A percentile compares a stretch with the other conserved stretches of the same genome.
Conservation (phyloP, 139 green algal species). For the Yamagishiella unicocca region DNA sequence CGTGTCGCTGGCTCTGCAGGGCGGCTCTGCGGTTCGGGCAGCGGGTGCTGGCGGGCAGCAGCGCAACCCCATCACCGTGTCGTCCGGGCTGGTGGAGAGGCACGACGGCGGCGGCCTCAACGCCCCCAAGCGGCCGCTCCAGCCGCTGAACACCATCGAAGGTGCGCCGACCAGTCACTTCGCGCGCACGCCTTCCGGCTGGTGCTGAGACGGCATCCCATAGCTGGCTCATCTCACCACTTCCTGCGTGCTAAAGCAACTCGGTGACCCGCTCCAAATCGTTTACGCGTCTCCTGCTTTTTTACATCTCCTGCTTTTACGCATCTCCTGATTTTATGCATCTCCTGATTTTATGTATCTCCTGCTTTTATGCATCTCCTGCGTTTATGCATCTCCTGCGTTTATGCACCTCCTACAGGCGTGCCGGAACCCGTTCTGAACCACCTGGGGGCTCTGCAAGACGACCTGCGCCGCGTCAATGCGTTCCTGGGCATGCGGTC, state of each 20-base stretch:
- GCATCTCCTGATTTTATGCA: too few species aligned
- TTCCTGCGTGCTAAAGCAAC: too few species aligned
- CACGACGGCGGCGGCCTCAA: neutral
- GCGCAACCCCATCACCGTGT: constrained; percentile 28
- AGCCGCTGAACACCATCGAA: constrained; percentile 18
- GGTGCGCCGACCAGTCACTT: neutral
- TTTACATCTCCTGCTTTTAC: too few species aligned
- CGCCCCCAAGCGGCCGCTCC: constrained; percentile 3
- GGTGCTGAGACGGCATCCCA: too few species aligned
- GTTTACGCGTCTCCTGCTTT: too few species aligned
- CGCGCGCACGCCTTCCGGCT: too few species aligned
- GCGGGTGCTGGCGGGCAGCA: neutral
- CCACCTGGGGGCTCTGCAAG: constrained; percentile 13
- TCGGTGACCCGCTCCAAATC: too few species aligned
- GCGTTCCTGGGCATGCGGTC: constrained; percentile 24
- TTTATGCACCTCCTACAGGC: neutral
- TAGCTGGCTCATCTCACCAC: too few species aligned
- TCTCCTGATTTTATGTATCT: too few species aligned
- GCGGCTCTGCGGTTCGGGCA: neutral
- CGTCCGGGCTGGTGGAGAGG: neutral
- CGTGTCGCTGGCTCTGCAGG: neutral
- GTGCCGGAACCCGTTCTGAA: constrained; percentile 10
- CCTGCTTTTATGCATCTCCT: too few species aligned
- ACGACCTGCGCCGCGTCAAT: constrained; percentile 11
- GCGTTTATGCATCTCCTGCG: too few species aligned